A percentile compares a stretch with the other conserved stretches of the same genome.
These are phyloP conservation scores for Cronartium quercuum DNA, from an alignment of 1,284 basidiomycete genomes.

Conservation along the genomic window DNA sequence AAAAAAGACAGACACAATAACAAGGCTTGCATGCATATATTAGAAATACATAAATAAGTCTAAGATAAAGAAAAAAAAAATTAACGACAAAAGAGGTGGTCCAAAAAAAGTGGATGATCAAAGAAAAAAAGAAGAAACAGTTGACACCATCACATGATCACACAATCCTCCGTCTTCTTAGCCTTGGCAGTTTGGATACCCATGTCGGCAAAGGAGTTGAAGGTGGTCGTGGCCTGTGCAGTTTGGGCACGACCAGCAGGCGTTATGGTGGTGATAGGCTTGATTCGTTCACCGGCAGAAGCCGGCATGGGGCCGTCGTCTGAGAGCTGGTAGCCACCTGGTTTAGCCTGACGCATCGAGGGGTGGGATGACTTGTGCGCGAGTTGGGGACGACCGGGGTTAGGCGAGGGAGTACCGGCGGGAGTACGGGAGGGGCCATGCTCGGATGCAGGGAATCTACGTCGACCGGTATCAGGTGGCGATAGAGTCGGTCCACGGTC, in stretches of 20 bases:
- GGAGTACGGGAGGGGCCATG: background rate
- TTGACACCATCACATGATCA: conserved; percentile 8
- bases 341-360: background rate
- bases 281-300: background rate
- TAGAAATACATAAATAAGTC: background rate
- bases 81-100: background rate
- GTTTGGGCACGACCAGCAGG: background rate
- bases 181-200: conserved; percentile 35
- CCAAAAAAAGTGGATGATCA: background rate
- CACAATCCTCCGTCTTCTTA: conserved; percentile 31
- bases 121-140: background rate
- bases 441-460: too few species aligned
- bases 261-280: background rate
- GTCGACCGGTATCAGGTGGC: too few species aligned
- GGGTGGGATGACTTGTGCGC: background rate
- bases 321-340: conserved; percentile 3
- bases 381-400: background rate
- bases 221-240: conserved; percentile 2
- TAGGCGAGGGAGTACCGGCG: background rate
- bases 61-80: background rate
- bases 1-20: background rate
- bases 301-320: conserved; percentile 4
- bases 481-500: too few species aligned
- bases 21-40: background rate
- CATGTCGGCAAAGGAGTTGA: conserved; percentile 37